These are phyloP conservation scores for Fraxinus americana DNA, from an alignment of 257 asterid species.

Conservation along the genomic window DNA sequence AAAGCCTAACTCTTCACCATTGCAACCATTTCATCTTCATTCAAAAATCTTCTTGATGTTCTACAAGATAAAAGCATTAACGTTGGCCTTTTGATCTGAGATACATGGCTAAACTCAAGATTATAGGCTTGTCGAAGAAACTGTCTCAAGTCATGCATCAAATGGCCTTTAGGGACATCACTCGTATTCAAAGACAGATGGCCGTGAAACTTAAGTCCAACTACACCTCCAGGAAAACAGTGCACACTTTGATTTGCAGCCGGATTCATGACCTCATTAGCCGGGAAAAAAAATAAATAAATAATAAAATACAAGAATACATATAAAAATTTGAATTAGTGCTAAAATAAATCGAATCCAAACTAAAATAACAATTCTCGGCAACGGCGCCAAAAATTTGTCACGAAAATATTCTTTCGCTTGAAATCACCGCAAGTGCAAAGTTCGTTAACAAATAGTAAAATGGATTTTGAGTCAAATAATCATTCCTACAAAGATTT, in stretches of 20 bases:
- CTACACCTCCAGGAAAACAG: constrained; percentile 73
- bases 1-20: constrained; percentile 69
- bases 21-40: constrained; percentile 52
- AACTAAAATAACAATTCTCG: too few species aligned
- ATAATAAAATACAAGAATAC: too few species aligned
- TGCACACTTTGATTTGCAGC: constrained; percentile 54
- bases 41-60: constrained; percentile 61
- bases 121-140: constrained; percentile 39
- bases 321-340: too few species aligned
- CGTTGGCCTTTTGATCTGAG: constrained; percentile 53
- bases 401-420: too few species aligned
- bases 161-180: constrained; percentile 41
- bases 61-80: constrained; percentile 59
- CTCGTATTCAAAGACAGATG: constrained; percentile 43
- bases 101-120: constrained; percentile 39
- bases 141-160: constrained; percentile 32
- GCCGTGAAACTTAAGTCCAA: constrained; percentile 76
- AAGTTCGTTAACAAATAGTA: too few species aligned
- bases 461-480: too few species aligned
- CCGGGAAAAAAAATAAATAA: too few species aligned
- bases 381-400: too few species aligned
- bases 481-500: too few species aligned
- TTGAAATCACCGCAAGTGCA: too few species aligned
- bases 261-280: constrained; percentile 51
- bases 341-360: too few species aligned